Percentiles rank a stretch among this genome's conserved stretches.
These are phyloP conservation scores for Mycena galericulata DNA, from an alignment of 768 basidiomycete species.

Conservation along the genomic window DNA sequence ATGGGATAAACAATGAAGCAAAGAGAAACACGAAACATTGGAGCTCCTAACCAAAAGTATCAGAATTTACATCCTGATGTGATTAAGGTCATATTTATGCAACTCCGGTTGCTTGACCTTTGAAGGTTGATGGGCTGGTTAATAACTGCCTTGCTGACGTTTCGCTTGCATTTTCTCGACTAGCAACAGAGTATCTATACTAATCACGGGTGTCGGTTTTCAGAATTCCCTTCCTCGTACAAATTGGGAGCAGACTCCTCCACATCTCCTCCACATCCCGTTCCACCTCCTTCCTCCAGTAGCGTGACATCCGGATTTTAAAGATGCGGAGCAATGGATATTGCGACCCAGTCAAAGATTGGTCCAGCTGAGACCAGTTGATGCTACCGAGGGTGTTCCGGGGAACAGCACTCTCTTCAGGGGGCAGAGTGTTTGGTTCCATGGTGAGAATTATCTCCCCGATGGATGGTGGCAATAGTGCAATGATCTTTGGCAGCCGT, in stretches of 20 bases:
- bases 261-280: not conserved
- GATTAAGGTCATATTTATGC: no score
- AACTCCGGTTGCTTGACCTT: no score
- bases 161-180: no score
- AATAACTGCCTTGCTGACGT: no score
- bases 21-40: no score
- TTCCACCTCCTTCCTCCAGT: not conserved
- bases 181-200: no score
- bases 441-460: not conserved
- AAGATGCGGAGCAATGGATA: not conserved
- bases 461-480: conserved; percentile 1
- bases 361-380: not conserved
- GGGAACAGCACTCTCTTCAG: not conserved
- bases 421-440: not conserved
- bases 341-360: not conserved
- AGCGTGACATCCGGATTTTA: not conserved
- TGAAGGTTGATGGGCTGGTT: no score
- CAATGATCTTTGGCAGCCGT: not conserved
- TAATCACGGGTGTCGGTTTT: not conserved
- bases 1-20: no score
- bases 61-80: no score
- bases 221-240: not conserved
- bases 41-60: no score
- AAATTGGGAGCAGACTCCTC: not conserved
- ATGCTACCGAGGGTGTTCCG: not conserved